These are phyloP conservation scores for Paspalum notatum DNA, from an alignment of 176 grass and related monocot species.

Conservation along the genomic window DNA sequence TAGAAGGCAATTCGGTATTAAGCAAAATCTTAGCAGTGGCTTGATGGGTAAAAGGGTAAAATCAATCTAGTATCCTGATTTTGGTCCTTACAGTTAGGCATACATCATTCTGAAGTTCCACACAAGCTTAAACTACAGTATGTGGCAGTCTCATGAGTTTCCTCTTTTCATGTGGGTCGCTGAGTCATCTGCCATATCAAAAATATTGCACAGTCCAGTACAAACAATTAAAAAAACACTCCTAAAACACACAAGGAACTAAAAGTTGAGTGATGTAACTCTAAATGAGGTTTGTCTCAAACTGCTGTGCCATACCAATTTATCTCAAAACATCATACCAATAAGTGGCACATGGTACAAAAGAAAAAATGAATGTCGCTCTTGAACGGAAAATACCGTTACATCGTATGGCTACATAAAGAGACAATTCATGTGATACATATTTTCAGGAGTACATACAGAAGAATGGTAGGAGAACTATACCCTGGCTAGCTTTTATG, in stretches of 20 bases:
- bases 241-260: slow-evolving; percentile 5
- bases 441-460: slow-evolving; percentile 6
- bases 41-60: slow-evolving; percentile 7
- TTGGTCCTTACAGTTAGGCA: not conserved
- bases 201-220: not conserved
- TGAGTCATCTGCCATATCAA: not conserved
- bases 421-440: not conserved
- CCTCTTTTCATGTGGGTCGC: not conserved
- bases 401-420: slow-evolving; percentile 2
- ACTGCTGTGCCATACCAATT: not conserved
- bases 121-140: not conserved
- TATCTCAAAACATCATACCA: not conserved
- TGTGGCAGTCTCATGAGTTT: not conserved
- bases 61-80: not conserved
- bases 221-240: slow-evolving; percentile 17
- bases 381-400: not conserved
- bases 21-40: not conserved
- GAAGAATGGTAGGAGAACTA: not conserved
- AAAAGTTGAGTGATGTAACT: not conserved
- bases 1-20: not conserved
- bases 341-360: slow-evolving; percentile 17
- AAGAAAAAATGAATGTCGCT: not conserved
- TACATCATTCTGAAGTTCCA: not conserved
- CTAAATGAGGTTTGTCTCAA: slow-evolving; percentile 2
- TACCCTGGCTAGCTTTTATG: slow-evolving; percentile 72